These are phyloP conservation scores for Cytidiella melzeri DNA, from an alignment of 768 basidiomycete species.

Conservation along the genomic window DNA sequence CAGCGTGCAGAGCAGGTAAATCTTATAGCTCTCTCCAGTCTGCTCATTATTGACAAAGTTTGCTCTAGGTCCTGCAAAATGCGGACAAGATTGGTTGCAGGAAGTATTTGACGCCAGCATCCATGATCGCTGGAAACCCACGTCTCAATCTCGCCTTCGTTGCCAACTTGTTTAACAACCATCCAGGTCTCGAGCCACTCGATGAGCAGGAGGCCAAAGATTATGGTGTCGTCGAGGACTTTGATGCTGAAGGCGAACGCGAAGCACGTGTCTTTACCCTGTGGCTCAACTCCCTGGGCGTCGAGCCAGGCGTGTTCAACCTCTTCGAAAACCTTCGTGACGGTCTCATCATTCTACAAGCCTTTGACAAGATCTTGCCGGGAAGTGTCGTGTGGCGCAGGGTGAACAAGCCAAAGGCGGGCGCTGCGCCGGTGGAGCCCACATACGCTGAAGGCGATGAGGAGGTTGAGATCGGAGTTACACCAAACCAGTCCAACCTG, in stretches of 20 bases:
- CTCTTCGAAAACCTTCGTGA: constrained; percentile 95
- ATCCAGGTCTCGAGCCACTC: constrained; percentile 89
- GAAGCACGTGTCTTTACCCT: constrained; percentile 97
- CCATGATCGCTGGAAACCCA: constrained; percentile 90
- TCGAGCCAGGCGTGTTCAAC: constrained; percentile 95
- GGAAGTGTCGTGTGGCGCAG: constrained; percentile 92
- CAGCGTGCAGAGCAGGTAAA: constrained; percentile 78
- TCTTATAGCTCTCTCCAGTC: neutral
- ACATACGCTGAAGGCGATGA: constrained; percentile 45
- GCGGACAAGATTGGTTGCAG: constrained; percentile 91
- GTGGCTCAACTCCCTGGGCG: constrained; percentile 96
- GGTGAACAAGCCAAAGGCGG: constrained; percentile 88
- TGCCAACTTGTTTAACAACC: constrained; percentile 97
- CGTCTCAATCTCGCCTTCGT: constrained; percentile 98
- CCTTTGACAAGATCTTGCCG: constrained; percentile 93
- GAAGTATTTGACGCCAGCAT: constrained; percentile 90
- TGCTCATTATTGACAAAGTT: neutral
- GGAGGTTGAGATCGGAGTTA: constrained; percentile 77
- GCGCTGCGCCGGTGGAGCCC: constrained; percentile 33
- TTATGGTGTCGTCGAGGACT: constrained; percentile 88
- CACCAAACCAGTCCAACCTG: constrained; percentile 76
- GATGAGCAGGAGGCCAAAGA: constrained; percentile 93
- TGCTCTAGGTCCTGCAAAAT: constrained; percentile 73
- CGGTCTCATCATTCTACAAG: constrained; percentile 86
- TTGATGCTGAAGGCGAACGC: constrained; percentile 97